phyloP scores from a whole-genome alignment of 148 eudicot genomes.

The Silene latifolia region DNA sequence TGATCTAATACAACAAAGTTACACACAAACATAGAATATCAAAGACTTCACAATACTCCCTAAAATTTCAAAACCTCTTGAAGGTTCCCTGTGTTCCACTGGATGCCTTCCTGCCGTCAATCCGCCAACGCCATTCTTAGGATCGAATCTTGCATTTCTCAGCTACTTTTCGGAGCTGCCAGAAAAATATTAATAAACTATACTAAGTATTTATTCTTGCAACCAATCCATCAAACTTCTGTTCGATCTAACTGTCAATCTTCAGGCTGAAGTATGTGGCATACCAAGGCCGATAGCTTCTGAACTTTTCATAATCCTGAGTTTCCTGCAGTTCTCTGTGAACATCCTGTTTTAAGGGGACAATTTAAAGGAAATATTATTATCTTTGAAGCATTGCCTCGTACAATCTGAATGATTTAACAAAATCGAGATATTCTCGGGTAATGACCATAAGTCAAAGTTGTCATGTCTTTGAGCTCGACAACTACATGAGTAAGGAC shows the following conservation, averaged over 20 bases:
- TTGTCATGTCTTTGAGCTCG: not conserved
- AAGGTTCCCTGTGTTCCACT: slow-evolving; percentile 31
- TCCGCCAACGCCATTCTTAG: slow-evolving; percentile 4
- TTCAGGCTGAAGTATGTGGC: not conserved
- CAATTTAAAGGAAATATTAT: not conserved
- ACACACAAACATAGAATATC: slow-evolving; percentile 20
- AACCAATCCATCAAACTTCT: too few relatives aligned
- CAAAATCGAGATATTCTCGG: not conserved
- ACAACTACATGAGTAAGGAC: not conserved
- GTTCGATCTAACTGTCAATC: not conserved
- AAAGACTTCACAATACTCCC: slow-evolving; percentile 21
- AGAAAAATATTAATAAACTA: not conserved
- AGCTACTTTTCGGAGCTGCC: slow-evolving; percentile 28
- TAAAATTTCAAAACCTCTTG: slow-evolving; percentile 29
- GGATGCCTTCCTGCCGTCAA: slow-evolving; percentile 16
- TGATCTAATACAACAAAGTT: slow-evolving; percentile 18
- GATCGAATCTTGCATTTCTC: slow-evolving; percentile 21
- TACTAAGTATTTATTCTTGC: not conserved
- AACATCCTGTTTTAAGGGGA: slow-evolving; percentile 29
- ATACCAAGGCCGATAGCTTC: slow-evolving; percentile 37
- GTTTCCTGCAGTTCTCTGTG: slow-evolving; percentile 37
- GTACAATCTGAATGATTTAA: not conserved
- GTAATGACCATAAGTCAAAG: not conserved
- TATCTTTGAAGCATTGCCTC: not conserved
- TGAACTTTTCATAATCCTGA: slow-evolving; percentile 37